Conservation (phyloP, 805 yeast species). For the Metschnikowia sp. region DNA sequence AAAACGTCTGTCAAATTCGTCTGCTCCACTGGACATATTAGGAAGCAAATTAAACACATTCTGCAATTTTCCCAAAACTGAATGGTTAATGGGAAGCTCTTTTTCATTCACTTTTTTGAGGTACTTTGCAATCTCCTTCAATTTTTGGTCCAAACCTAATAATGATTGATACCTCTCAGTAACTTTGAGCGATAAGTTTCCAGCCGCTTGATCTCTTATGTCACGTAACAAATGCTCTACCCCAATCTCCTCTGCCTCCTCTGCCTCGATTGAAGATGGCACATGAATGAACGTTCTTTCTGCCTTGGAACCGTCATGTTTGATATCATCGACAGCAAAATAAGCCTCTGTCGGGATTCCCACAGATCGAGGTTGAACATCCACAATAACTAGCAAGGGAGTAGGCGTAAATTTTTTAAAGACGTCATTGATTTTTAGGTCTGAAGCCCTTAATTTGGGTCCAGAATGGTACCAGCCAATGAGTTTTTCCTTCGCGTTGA, state of each 20-base stretch:
- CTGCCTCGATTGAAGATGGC: slow-evolving; percentile 91
- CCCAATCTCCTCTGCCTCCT: slow-evolving; percentile 98
- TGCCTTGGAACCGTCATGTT: slow-evolving; percentile 91
- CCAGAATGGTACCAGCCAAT: slow-evolving; percentile 99
- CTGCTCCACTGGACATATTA: slow-evolving; percentile 46
- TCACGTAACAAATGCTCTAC: slow-evolving; percentile 95
- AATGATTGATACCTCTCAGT: slow-evolving; percentile 88
- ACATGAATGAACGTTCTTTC: slow-evolving; percentile 91
- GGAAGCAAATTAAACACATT: slow-evolving; percentile 93
- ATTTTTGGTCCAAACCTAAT: slow-evolving; percentile 76
- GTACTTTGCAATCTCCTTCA: slow-evolving; percentile 74
- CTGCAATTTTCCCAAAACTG: slow-evolving; percentile 87
- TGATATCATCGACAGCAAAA: slow-evolving; percentile 88
- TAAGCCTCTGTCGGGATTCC: slow-evolving; percentile 97
- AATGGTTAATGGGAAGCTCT: slow-evolving; percentile 82
- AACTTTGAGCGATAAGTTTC: slow-evolving; percentile 78
- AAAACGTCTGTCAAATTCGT: slow-evolving; percentile 10
- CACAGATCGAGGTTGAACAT: slow-evolving; percentile 78
- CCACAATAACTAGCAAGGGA: slow-evolving; percentile 86
- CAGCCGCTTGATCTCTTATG: slow-evolving; percentile 95
- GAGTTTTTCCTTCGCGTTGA: slow-evolving; percentile 92
- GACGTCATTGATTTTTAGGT: slow-evolving; percentile 82
- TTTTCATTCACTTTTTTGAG: slow-evolving; percentile 68
- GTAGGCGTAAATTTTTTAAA: slow-evolving; percentile 79
- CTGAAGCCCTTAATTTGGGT: slow-evolving; percentile 84